Evolutionary conservation across 345 rosid species (phyloP), one percentile per base, ranked within the genome.

Genomic region (Pistacia integerrima): DNA sequence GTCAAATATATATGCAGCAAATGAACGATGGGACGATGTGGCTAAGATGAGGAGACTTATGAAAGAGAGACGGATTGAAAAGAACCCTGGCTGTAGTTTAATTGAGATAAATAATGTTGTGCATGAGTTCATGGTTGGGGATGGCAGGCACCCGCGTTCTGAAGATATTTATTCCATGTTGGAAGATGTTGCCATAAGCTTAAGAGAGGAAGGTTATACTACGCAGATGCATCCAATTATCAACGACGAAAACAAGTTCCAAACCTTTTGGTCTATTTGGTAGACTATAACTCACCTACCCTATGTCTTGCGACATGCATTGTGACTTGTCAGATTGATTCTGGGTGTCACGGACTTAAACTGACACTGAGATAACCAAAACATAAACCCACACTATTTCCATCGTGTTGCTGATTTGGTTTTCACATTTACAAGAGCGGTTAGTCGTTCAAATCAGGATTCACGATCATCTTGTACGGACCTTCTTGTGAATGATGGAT

Each of bases 1-100:
- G 36, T 87, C 90, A 1, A 87, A 87, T 69, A 82, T 83, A 5
- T 85, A 83, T 69, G 90, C 90, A 55, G 78, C 69, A 9, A 82
- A 79, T 35, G 74, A 72, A 72, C 81, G 77, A 68, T 85, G 90
- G 90, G 84, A 78, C 13, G 76, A 79, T 61, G 87, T 78, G 35
- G 85, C 79, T 68, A 69, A 69, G 57, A 71, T 83, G 11, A 79
- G 90, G 67, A 70, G 46, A 72, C 35, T 75, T 66, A 76, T 87
- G 88, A 81, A 52, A 70, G 81, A 81, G 41, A 74, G 57, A 18
- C 62, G 38, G 22, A 54, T 85, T 35, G 57, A 46, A 44, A 85
- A 79, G 69, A 64, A 59, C 12, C 81, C 81, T 6, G 88, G 88
- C 33, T 78, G 67, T 67, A 87, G 87, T 69, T 71, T 78, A 14